Evolutionary conservation across 2,329 filamentous ascomycete species (phyloP).

Genomic region (Akanthomyces dipterigenus): DNA sequence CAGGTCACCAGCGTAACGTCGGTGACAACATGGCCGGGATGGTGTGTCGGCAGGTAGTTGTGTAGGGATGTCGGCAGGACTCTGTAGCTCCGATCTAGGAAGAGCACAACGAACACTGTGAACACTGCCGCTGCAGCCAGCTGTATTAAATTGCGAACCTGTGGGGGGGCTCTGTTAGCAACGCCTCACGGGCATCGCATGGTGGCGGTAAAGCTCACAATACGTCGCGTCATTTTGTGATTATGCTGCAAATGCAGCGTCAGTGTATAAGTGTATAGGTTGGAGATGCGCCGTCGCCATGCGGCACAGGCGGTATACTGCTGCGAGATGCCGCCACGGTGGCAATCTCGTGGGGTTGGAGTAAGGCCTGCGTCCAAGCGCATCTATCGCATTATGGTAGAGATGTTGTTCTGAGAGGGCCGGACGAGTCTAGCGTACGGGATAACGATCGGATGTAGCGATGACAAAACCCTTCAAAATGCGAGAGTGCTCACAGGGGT

Average conservation of each 20-base stretch:
- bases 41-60: slow-evolving; percentile 78
- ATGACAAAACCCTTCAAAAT: neutral
- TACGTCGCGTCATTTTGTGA: slow-evolving; percentile 18
- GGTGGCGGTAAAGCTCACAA: neutral
- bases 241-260: neutral
- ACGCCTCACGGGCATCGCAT: neutral
- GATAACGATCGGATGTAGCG: neutral
- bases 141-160: slow-evolving; percentile 68
- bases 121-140: slow-evolving; percentile 59
- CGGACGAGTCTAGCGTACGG: neutral
- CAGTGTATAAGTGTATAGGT: neutral
- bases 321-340: neutral
- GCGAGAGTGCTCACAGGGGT: neutral
- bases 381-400: slow-evolving; percentile 10
- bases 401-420: neutral
- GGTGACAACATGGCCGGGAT: slow-evolving; percentile 77
- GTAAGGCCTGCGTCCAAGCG: neutral
- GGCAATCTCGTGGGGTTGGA: neutral
- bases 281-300: neutral
- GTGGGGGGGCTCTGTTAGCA: slow-evolving; percentile 12
- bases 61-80: slow-evolving; percentile 82
- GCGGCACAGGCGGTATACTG: neutral
- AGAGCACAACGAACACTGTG: slow-evolving; percentile 64
- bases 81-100: slow-evolving; percentile 83
- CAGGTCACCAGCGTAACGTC: slow-evolving; percentile 76